Base-by-base conservation (phyloP, 2,329 filamentous ascomycete species). In the Alternaria ventricosa region DNA sequence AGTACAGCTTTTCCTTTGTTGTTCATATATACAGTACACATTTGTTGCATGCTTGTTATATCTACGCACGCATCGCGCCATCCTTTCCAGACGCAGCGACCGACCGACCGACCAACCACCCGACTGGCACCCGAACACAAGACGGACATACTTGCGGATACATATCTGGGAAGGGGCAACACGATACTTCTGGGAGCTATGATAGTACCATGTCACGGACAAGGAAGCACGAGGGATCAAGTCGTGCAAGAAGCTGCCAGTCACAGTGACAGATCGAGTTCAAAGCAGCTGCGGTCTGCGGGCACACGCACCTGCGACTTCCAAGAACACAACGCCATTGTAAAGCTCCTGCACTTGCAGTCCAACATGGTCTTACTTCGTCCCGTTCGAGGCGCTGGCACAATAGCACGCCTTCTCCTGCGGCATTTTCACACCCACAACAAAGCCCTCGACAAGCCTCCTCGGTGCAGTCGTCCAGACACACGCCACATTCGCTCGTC, bases 1-100 rank as follows among this genome's bases (percentile, higher is more conserved):
- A 77, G 82, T 84, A 55, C 25, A 33, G 46, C 30, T 49, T 58
- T 61, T 61, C 57, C 57, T 59, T 51, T 47, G 36, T 60, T 36
- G 4, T 47, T 5, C 12, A 23, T n/a, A 20, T 36, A 9, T 60
- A 20, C 22, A 30, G 30, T 22, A 30, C 49, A 57, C 15, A 3
- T 13, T 18, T 8, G 2, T 20, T 44, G 12, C 11, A 15, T 10
- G 12, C 18, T 22, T 36, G 13, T 20, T 44, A 20, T 60, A 47
- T 43, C 25, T 27, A 49, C n/a, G 27, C 2, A 22, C 56, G 18
- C 12, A 43, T 25, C 50, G 27, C 20, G 50, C 11, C 20, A n/a
- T 22, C 28, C 45, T 33, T 9, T 20, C 36, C 4, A 45, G 36
- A 41, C 36, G n/a, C 0, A 10, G 0, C 36, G n/a, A 25, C 36